Conservation (phyloP, 345 rosid species). For the Lumnitzera racemosa region DNA sequence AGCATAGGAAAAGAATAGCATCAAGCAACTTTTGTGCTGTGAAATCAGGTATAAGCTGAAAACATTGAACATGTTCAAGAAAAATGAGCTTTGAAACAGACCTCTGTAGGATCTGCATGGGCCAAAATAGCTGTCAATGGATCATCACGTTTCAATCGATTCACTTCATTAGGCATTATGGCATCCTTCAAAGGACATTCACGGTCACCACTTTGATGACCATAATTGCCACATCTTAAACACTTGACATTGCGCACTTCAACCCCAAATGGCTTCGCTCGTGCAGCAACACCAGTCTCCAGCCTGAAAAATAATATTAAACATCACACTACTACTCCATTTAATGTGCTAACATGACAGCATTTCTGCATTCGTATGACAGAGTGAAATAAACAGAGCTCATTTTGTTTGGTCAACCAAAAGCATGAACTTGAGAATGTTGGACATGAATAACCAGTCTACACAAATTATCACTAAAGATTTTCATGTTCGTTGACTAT, state of each 20-base stretch:
- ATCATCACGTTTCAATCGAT: conserved; percentile 86
- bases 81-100: conserved; percentile 16
- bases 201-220: conserved; percentile 98
- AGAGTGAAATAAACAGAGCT: too few relatives aligned
- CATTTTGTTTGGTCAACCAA: too few relatives aligned
- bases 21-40: not conserved
- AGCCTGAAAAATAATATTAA: conserved; percentile 33
- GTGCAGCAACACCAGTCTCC: conserved; percentile 80
- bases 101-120: conserved; percentile 79
- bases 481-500: too few relatives aligned
- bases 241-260: conserved; percentile 92
- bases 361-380: too few relatives aligned
- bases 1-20: too few relatives aligned
- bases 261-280: conserved; percentile 86
- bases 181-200: conserved; percentile 95
- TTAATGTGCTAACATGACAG: not conserved
- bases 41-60: not conserved
- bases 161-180: conserved; percentile 94
- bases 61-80: not conserved
- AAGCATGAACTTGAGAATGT: too few relatives aligned
- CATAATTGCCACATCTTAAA: conserved; percentile 79
- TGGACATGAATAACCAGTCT: too few relatives aligned
- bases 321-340: not conserved
- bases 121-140: conserved; percentile 88
- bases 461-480: too few relatives aligned